Conservation (phyloP, 2,329 filamentous ascomycete genomes). For the Colletotrichum agaves region DNA sequence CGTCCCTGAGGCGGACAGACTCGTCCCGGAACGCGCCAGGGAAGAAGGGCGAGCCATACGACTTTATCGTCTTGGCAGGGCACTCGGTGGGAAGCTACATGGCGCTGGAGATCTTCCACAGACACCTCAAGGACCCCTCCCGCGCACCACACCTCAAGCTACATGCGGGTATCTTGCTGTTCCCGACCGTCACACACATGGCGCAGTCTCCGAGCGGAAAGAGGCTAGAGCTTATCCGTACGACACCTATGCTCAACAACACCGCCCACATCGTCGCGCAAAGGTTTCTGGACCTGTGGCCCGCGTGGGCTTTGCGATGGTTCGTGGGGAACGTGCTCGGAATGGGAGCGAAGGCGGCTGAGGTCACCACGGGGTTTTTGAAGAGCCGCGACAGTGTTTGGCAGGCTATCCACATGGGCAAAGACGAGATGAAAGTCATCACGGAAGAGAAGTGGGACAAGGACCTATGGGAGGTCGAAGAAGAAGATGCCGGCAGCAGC, state of each 20-base stretch:
- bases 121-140: slow-evolving; percentile 56
- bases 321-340: slow-evolving; percentile 56
- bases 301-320: slow-evolving; percentile 52
- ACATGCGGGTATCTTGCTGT: slow-evolving; percentile 71
- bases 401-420: slow-evolving; percentile 68
- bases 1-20: slow-evolving; percentile 43
- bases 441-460: slow-evolving; percentile 68
- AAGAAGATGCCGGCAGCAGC: slow-evolving; percentile 33
- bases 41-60: slow-evolving; percentile 54
- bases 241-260: slow-evolving; percentile 53
- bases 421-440: slow-evolving; percentile 70
- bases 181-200: slow-evolving; percentile 80
- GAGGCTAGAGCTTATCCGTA: slow-evolving; percentile 57
- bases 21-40: slow-evolving; percentile 41
- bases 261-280: slow-evolving; percentile 55
- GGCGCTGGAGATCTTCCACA: slow-evolving; percentile 72
- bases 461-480: slow-evolving; percentile 63
- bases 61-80: slow-evolving; percentile 73
- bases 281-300: slow-evolving; percentile 54
- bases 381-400: slow-evolving; percentile 66
- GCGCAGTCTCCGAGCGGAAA: slow-evolving; percentile 69
- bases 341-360: slow-evolving; percentile 60
- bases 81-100: slow-evolving; percentile 83
- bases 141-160: slow-evolving; percentile 54
- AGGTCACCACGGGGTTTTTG: slow-evolving; percentile 64